These are phyloP conservation scores for Aureobasidium sp. DNA, from an alignment of 2,329 filamentous ascomycete species.

Conservation along the genomic window DNA sequence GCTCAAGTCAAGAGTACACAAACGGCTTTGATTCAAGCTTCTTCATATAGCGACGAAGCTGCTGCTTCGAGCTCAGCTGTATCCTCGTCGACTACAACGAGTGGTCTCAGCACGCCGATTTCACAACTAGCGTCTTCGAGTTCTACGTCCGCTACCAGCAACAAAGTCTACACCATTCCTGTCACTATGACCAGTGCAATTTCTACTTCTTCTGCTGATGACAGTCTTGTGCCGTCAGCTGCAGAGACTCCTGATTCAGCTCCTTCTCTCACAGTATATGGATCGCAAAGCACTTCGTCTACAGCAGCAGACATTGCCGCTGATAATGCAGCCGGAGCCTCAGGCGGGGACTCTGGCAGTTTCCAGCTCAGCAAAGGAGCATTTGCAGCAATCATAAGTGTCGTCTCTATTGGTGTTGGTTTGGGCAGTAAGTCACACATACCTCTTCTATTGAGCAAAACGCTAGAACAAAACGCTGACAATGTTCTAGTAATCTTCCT, in stretches of 20 bases:
- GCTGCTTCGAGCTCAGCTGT: neutral
- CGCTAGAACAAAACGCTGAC: constrained; percentile 3
- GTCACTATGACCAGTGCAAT: neutral
- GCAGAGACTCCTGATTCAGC: neutral
- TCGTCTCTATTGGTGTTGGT: constrained; percentile 53
- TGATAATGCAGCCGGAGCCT: constrained; percentile 49
- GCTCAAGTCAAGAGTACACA: neutral
- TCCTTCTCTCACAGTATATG: neutral
- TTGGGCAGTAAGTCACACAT: constrained; percentile 59
- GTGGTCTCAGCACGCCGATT: neutral
- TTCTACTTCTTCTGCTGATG: neutral
- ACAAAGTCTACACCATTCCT: neutral
- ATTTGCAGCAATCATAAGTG: constrained; percentile 64
- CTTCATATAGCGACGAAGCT: neutral
- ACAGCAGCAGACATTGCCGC: constrained; percentile 8
- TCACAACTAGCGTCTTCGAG: neutral
- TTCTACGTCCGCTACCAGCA: neutral
- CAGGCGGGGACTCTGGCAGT: constrained; percentile 51
- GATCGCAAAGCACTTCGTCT: neutral
- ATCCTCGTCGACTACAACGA: neutral
- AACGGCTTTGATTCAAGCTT: neutral
- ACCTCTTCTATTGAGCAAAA: no score
- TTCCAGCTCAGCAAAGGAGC: constrained; percentile 60
- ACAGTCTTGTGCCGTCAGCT: neutral
- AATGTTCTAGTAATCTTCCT: neutral